Base-by-base conservation (phyloP, 768 basidiomycete genomes). In the Paxillus ammoniavirescens region DNA sequence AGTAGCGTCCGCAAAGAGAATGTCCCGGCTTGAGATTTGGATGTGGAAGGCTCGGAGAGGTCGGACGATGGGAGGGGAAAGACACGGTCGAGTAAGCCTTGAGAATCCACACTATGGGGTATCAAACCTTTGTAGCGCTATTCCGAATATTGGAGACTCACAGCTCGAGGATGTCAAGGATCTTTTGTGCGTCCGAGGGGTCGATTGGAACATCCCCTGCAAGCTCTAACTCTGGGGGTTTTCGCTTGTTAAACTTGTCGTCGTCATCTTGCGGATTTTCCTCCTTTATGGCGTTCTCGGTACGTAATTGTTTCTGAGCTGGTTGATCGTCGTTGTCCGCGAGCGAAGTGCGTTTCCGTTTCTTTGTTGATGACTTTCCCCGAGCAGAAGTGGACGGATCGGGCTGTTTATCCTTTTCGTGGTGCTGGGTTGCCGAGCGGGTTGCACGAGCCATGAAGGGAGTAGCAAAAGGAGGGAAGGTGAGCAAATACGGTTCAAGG, bases 41-140 rank as follows among this genome's bases (percentile, higher is more conserved):
- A 74, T 9, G 77, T 73, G 15, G 75, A 70, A 1, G 79, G 73
- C n/a, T 73, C 66, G 37, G 72, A 66, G 41, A 73, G 69, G 58
- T 74, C 67, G 7, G 60, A 57, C 49, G 73, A 65, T 18, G 74
- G 73, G 21, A 84, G 72, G 36, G 84, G 82, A 64, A 88, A 87
- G 57, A 89, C 86, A 60, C 90, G 86, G 75, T 92, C 89, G 9
- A 93, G 82, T 5, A 93, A 75, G 44, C 84, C 87, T 59, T 89
- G 89, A 0, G 77, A 77, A 67, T 93, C 91, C 55, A 82, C 72
- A 60, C 87, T 89, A 64, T 18, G 42, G 44, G 56, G 6, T 36
- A 42, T 61, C 51, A 47, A 41, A 35, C 30, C 35, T 49, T 30
- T 54, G 47, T 50, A 31, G 26, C 5, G 47, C 38, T 12, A 37